Evolutionary conservation across 2,329 filamentous ascomycete genomes (phyloP).

Genomic region (Phialophora macrospora): DNA sequence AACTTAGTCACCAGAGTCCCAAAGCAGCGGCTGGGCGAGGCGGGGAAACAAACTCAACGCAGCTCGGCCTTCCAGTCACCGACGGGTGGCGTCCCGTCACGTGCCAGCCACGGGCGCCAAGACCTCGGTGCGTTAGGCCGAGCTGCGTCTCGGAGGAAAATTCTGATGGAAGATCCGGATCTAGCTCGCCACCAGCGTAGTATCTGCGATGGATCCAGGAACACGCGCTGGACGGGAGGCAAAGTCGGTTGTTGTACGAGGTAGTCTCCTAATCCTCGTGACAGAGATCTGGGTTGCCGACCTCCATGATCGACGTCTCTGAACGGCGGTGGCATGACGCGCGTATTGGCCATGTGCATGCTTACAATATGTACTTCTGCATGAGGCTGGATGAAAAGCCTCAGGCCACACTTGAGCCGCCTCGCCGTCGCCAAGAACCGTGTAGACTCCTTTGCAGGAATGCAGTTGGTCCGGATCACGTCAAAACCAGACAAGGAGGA

Average conservation of each 20-base stretch:
- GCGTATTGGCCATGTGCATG: neutral
- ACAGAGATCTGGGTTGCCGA: neutral
- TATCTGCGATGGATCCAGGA: constrained; percentile 16
- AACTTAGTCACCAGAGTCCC: constrained; percentile 1
- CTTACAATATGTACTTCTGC: neutral
- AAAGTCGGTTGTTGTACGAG: neutral
- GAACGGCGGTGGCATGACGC: neutral
- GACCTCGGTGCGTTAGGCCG: constrained; percentile 10
- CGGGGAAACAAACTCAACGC: constrained; percentile 7
- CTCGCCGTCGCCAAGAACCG: neutral
- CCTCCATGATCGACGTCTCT: neutral
- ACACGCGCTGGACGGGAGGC: neutral
- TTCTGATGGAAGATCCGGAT: neutral
- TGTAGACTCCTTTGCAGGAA: neutral
- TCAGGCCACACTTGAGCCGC: neutral
- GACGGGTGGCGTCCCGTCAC: neutral
- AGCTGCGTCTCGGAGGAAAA: constrained; percentile 3
- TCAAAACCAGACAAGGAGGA: neutral
- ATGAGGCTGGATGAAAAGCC: neutral
- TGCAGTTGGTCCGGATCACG: neutral
- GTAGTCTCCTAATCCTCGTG: neutral
- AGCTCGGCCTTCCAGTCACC: constrained; percentile 4
- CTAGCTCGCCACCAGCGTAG: constrained; percentile 8
- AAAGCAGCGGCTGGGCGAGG: neutral
- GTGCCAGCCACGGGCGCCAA: neutral